phyloP scores from a whole-genome alignment of 208 protist genomes.

The Leishmania braziliensis region DNA sequence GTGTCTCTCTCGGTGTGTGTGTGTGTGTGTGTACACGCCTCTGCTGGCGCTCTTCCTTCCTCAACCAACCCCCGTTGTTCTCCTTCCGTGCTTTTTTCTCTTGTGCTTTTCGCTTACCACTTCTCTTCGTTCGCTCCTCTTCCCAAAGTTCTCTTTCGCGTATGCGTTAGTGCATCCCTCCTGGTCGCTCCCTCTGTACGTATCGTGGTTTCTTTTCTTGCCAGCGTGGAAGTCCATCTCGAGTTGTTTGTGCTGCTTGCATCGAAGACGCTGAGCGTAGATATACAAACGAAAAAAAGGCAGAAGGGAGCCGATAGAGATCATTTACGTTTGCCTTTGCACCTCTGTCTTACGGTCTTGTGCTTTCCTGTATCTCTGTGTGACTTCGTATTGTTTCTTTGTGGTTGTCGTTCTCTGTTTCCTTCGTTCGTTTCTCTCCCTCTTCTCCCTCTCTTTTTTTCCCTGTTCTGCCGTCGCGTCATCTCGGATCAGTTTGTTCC shows the following conservation, averaged over 20 bases:
- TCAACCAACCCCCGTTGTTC: background rate
- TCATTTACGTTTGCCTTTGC: background rate
- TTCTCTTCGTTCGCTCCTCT: slow-evolving; percentile 2
- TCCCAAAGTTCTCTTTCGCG: slow-evolving; percentile 1
- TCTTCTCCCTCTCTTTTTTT: background rate
- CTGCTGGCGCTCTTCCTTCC: background rate
- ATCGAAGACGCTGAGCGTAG: background rate
- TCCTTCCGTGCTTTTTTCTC: background rate
- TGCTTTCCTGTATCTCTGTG: background rate
- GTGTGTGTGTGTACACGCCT: background rate
- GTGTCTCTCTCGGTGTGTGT: background rate
- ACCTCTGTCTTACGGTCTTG: background rate
- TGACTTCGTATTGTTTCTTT: background rate
- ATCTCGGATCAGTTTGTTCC: background rate
- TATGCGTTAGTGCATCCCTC: background rate
- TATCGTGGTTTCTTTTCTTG: background rate
- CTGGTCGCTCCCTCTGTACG: background rate
- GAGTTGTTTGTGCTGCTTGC: background rate
- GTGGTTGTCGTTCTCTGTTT: background rate
- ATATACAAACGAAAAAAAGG: slow-evolving; percentile 8
- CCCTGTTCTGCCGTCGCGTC: background rate
- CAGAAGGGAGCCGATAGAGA: background rate
- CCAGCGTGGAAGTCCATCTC: background rate
- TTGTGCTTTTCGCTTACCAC: background rate
- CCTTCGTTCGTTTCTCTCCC: background rate